Base-by-base conservation (phyloP, 345 rosid species). In the Bruguiera sexangula region DNA sequence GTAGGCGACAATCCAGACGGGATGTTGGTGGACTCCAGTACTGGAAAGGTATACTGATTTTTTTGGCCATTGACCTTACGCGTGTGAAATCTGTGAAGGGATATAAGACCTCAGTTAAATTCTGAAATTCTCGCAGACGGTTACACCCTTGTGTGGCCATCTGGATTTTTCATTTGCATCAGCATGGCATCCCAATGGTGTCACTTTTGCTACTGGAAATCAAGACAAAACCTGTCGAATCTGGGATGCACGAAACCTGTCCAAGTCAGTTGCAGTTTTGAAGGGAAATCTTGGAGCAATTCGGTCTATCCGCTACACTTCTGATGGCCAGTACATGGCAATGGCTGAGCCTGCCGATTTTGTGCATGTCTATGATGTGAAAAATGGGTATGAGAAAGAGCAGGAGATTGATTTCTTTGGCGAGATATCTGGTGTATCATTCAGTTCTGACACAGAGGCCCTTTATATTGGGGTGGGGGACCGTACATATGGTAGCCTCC, bases 361-460 rank as follows among this genome's bases (percentile, higher is more conserved):
- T 21, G 86, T 87, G 73, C 92, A 87, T 27, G 85, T 87, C 27
- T 87, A 83, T 60, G 71, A 79, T 37, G 79, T 86, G 4, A 73
- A 71, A 53, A 75, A 66, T 0, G 82, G 70, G 55, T 87, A 69
- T 65, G 54, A 62, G 62, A 75, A 63, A 73, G 65, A 75, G 65
- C 92, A 83, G 75, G 92, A 87, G 80, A 85, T 87, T 0, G 89
- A 87, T 73, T 87, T 85, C 76, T 87, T 87, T 19, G 89, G 92
- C 20, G 92, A 87, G 86, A 82, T 85, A 15, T 83, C 92, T 0
- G 89, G 92, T 8, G 81, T 87, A 64, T 75, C 92, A 46, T 70
- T 87, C 8, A 87, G 92, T 48, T 89, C 92, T 6, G 89, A 87
- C 24, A 80, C 79, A 2, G 92, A 85, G 73, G 77, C 89, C 10